Percentiles rank a stretch among this genome's conserved stretches.
Evolutionary conservation across 163 green algal genomes (phyloP).

Genomic region (Smithsoniella earleae): DNA sequence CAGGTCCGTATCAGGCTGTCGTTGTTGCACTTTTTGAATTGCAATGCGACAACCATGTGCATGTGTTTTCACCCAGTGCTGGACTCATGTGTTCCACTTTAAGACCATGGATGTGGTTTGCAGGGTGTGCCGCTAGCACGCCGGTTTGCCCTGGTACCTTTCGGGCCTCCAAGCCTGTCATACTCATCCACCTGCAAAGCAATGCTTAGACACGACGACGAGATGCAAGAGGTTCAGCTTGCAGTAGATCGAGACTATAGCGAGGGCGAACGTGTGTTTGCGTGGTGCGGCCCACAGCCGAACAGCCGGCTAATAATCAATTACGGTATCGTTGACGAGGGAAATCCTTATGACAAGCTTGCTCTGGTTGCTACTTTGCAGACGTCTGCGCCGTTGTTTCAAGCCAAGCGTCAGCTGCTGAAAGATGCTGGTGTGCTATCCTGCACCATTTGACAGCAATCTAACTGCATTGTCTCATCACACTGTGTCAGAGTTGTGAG

Average conservation of each 20-base stretch:
- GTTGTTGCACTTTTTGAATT: background rate
- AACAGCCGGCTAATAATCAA: conserved; percentile 84
- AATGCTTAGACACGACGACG: conserved; percentile 62
- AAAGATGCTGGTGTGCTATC: conserved; percentile 30
- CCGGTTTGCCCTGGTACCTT: conserved; percentile 86
- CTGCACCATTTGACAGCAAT: no score
- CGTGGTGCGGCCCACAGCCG: conserved; percentile 89
- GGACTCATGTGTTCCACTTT: no score
- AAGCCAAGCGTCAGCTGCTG: conserved; percentile 48
- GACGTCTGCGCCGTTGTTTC: conserved; percentile 57
- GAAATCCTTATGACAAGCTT: conserved; percentile 85
- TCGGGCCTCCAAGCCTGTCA: conserved; percentile 75
- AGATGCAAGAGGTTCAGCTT: conserved; percentile 53
- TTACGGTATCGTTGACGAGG: conserved; percentile 74
- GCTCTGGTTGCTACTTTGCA: conserved; percentile 43
- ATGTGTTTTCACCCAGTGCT: no score
- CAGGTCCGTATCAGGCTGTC: conserved; percentile 39
- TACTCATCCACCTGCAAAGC: conserved; percentile 76
- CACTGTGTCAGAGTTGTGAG: background rate
- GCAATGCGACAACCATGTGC: no score
- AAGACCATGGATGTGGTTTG: background rate
- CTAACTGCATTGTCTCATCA: background rate
- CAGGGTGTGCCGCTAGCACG: conserved; percentile 67
- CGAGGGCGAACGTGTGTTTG: conserved; percentile 56
- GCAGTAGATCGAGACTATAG: conserved; percentile 52